phyloP scores from a whole-genome alignment of 345 rosid species.

The Syzygium aqueum region DNA sequence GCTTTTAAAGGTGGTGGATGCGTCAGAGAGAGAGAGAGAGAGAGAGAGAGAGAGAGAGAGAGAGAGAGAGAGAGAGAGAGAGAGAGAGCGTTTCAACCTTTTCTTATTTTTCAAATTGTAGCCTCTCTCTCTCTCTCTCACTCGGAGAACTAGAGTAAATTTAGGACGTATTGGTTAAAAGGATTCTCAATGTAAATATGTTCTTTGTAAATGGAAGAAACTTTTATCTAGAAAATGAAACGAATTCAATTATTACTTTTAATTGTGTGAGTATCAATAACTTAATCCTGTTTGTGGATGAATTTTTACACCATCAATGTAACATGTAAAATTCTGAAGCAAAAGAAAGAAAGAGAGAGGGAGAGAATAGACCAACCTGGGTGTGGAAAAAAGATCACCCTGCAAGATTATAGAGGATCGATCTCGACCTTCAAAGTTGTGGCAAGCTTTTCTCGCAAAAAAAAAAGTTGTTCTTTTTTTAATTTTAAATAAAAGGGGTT shows the following conservation, averaged over 20 bases:
- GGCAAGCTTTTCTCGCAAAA: slow-evolving; percentile 4
- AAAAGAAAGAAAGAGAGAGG: not conserved
- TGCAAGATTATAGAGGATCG: slow-evolving; percentile 14
- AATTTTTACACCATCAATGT: not conserved
- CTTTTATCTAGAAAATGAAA: not conserved
- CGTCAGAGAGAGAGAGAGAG: not conserved
- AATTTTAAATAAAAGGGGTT: not conserved
- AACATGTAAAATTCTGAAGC: not conserved
- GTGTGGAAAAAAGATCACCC: slow-evolving; percentile 3
- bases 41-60: not conserved
- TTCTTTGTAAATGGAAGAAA: not conserved
- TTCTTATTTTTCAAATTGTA: not conserved
- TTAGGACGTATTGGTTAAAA: not conserved
- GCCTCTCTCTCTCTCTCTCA: not conserved
- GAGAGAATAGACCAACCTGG: slow-evolving; percentile 9
- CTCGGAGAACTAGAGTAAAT: not conserved
- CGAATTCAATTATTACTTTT: not conserved
- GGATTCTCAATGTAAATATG: not conserved
- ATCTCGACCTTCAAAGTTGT: slow-evolving; percentile 22
- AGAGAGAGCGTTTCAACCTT: not conserved
- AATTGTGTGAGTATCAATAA: not conserved
- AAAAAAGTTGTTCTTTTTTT: not conserved
- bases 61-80: not conserved
- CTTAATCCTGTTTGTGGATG: not conserved
- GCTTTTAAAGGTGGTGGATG: slow-evolving; percentile 10